phyloP scores from a whole-genome alignment of 2,329 filamentous ascomycete genomes.

The Akanthomyces uredinophilus region DNA sequence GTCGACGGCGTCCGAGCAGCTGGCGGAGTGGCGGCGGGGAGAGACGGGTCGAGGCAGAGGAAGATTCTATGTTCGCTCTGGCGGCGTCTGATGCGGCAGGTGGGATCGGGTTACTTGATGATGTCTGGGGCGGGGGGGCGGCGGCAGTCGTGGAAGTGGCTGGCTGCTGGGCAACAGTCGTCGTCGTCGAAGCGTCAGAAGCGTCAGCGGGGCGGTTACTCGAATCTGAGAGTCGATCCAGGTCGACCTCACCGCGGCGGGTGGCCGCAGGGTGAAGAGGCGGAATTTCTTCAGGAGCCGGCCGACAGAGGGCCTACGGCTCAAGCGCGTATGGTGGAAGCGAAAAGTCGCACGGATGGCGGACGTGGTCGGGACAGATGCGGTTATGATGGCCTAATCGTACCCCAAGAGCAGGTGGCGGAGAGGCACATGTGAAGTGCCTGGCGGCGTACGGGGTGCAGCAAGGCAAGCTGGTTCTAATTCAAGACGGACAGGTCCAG shows the following conservation, averaged over 20 bases:
- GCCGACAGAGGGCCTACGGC: conserved; percentile 11
- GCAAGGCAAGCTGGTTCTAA: background rate
- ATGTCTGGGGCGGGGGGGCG: conserved; percentile 38
- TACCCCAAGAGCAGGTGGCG: background rate
- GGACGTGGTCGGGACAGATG: background rate
- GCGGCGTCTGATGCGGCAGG: conserved; percentile 18
- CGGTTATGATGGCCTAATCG: conserved; percentile 1
- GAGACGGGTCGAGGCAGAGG: conserved; percentile 24
- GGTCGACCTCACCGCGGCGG: conserved; percentile 37
- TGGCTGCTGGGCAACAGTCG: conserved; percentile 43
- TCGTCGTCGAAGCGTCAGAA: conserved; percentile 48
- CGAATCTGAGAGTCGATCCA: conserved; percentile 34
- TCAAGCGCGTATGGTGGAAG: background rate
- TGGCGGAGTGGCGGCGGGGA: conserved; percentile 26
- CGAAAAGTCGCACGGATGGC: background rate
- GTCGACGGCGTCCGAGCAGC: conserved; percentile 53
- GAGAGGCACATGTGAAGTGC: conserved; percentile 3
- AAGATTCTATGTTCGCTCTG: conserved; percentile 38
- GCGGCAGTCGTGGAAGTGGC: conserved; percentile 36
- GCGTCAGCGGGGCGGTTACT: conserved; percentile 32
- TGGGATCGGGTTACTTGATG: conserved; percentile 20
- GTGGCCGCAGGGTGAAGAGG: conserved; percentile 30
- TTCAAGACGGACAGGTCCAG: background rate
- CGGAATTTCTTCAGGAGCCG: conserved; percentile 15
- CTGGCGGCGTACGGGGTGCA: background rate